Percentiles rank a stretch among this genome's conserved stretches.
phyloP scores from a whole-genome alignment of 768 basidiomycete species.

The Phanerochaete carnosa region DNA sequence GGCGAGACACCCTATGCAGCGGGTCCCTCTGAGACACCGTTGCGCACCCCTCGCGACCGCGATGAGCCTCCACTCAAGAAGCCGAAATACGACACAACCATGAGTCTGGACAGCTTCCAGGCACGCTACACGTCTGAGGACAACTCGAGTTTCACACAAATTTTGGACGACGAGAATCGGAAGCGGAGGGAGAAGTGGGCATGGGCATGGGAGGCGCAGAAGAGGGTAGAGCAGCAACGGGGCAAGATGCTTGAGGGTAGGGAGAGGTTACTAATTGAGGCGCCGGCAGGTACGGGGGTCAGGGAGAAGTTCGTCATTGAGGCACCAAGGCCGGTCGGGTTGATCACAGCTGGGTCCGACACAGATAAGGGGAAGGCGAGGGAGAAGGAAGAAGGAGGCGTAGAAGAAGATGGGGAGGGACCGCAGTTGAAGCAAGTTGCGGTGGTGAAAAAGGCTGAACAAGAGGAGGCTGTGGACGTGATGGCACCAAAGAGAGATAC shows the following conservation, averaged over 20 bases:
- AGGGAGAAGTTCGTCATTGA: slow-evolving; percentile 66
- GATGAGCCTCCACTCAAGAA: slow-evolving; percentile 51
- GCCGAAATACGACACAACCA: slow-evolving; percentile 51
- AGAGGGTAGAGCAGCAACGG: slow-evolving; percentile 66
- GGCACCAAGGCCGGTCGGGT: slow-evolving; percentile 49
- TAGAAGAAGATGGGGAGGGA: slow-evolving; percentile 22
- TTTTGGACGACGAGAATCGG: slow-evolving; percentile 86
- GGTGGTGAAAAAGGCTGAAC: slow-evolving; percentile 23
- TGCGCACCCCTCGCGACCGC: slow-evolving; percentile 32
- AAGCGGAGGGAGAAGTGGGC: slow-evolving; percentile 74
- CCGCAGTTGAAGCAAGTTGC: slow-evolving; percentile 21
- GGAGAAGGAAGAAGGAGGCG: slow-evolving; percentile 27
- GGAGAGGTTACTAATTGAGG: slow-evolving; percentile 72
- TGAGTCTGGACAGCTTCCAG: slow-evolving; percentile 86
- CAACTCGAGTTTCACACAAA: slow-evolving; percentile 93
- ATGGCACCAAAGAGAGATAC: slow-evolving; percentile 80
- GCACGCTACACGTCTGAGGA: slow-evolving; percentile 93
- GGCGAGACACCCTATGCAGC: slow-evolving; percentile 63
- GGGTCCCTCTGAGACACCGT: slow-evolving; percentile 65
- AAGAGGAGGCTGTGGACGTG: slow-evolving; percentile 49
- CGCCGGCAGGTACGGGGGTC: slow-evolving; percentile 57
- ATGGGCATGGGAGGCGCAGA: slow-evolving; percentile 97
- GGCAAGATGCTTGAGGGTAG: slow-evolving; percentile 63
- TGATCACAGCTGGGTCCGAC: slow-evolving; percentile 40
- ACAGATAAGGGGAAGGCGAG: slow-evolving; percentile 26